A percentile compares a stretch with the other conserved stretches of the same genome.
phyloP scores from a whole-genome alignment of 2,329 filamentous ascomycete genomes.

The Knufia petricola region DNA sequence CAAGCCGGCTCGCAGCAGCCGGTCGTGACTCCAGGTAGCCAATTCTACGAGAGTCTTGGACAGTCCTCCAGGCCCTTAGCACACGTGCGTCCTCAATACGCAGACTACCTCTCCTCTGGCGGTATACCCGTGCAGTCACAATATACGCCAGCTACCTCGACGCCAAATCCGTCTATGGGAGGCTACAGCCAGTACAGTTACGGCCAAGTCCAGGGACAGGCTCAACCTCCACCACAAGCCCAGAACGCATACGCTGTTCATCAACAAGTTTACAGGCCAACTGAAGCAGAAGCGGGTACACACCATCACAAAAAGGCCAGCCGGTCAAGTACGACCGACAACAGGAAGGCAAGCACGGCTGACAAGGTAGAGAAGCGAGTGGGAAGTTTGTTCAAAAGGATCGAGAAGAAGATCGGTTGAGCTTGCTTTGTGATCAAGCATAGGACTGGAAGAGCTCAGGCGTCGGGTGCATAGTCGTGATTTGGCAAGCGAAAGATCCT shows the following conservation, averaged over 20 bases:
- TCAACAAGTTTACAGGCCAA: slow-evolving; percentile 38
- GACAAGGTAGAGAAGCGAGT: slow-evolving; percentile 34
- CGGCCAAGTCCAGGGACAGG: slow-evolving; percentile 22
- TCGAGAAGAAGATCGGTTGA: slow-evolving; percentile 32
- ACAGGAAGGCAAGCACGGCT: slow-evolving; percentile 26
- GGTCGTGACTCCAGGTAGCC: slow-evolving; percentile 23
- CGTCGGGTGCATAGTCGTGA: no score
- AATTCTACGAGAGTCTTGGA: slow-evolving; percentile 22
- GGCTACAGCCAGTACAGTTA: slow-evolving; percentile 37
- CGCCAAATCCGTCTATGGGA: slow-evolving; percentile 21
- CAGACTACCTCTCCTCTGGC: slow-evolving; percentile 24
- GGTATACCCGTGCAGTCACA: slow-evolving; percentile 17
- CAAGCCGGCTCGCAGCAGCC: slow-evolving; percentile 16
- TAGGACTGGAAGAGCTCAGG: no score
- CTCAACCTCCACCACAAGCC: slow-evolving; percentile 16
- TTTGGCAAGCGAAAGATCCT: no score
- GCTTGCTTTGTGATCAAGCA: no score
- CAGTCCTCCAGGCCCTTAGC: slow-evolving; percentile 24
- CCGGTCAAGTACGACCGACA: slow-evolving; percentile 16
- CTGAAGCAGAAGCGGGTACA: slow-evolving; percentile 32
- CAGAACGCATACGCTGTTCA: slow-evolving; percentile 34
- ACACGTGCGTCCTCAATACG: slow-evolving; percentile 27
- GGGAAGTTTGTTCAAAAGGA: slow-evolving; percentile 36
- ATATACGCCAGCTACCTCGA: slow-evolving; percentile 13
- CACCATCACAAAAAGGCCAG: slow-evolving; percentile 27